Evolutionary conservation across 345 rosid species (phyloP), one percentile per base, ranked within the genome.

Genomic region (Euphorbia pulcherrima): DNA sequence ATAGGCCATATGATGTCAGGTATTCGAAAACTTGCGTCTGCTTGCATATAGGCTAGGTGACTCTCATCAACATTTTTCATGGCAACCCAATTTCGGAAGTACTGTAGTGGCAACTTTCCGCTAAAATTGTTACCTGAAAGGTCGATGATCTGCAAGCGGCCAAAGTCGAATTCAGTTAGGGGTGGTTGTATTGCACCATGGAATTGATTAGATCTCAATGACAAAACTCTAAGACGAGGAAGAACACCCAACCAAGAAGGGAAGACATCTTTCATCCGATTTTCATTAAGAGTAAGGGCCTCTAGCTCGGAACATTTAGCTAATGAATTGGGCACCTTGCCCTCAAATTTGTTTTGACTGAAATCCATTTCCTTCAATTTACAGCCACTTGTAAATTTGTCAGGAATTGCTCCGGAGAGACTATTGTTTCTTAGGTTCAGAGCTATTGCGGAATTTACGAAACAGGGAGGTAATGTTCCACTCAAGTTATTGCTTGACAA

Each of bases 291-390:
- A 29, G 60, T 24, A 11, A 72, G 70, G 18, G 33, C 57, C 7
- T 6, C 68, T 30, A 51, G 52, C 18, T 62, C 23, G 23, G 52
- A 67, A 20, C 18, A 24, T 10, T 41, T 24, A 8, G 27, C 27
- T 20, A 72, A 23, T 23, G 73, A 67, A 21, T 11, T 23, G 4
- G 70, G 73, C 14, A 77, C 44, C 11, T 57, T 60, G 2, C 80
- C 70, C 3, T 64, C 41, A 12, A 76, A 17, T 54, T 6, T 28
- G 20, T 76, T 76, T 14, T 6, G 1, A 21, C 55, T 33, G 5
- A 58, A 29, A 46, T 58, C 30, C 23, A 68, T 44, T 37, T 14
- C 17, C n/a, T n/a, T 63, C 21, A 63, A 14, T 7, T 12, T 1
- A 12, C 67, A 41, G 2, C 23, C 7, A 0, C 30, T 56, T 18